Base-by-base conservation (phyloP, 2,329 filamentous ascomycete genomes). In the Geoglossum cookeanum region DNA sequence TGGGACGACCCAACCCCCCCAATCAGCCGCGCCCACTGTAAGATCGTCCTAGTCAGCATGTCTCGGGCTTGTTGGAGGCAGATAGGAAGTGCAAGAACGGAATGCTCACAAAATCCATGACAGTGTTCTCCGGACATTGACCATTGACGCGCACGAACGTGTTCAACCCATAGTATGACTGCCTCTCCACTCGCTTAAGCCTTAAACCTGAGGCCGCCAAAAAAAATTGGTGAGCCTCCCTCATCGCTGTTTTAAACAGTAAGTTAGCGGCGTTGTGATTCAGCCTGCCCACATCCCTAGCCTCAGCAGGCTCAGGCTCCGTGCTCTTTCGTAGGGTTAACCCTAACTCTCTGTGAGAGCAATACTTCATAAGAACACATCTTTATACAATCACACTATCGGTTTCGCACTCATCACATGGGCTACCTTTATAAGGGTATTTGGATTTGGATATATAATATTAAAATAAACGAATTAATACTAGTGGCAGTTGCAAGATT, bases 1-100 rank as follows among this genome's bases (percentile, higher is more conserved):
- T 71, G 66, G 60, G 69, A 65, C 55, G 68, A 65, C 62, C 74
- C 73, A 57, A 72, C 70, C 64, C 78, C 77, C 66, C 79, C 78
- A 62, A 83, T 75, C 63, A 83, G 72, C 67, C 79, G 76, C 67
- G 78, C 76, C 75, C 77, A 80, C 78, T 80, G 62, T 47, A 53
- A 55, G 53, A 29, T 44, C n/a, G 17, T 39, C 30, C 33, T 17
- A 9, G 42, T 45, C n/a, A 45, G 42, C 80, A 84, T 80, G 84
- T 63, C 33, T 59, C 58, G 55, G 48, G 58, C 45, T 22, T 22
- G 22, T 22, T 22, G 35, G 48, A 17, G 39, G 37, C 56, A 53
- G n/a, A 45, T 56, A 54, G 35, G 33, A 54, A 51, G 15, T 9
- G n/a, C 42, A 11, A 32, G 47, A 37, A 37, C 47, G 32, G 30